Percentiles rank a stretch among this genome's conserved stretches.
Evolutionary conservation across 2,329 filamentous ascomycete genomes (phyloP).

Genomic region (Exophiala oligosperma): DNA sequence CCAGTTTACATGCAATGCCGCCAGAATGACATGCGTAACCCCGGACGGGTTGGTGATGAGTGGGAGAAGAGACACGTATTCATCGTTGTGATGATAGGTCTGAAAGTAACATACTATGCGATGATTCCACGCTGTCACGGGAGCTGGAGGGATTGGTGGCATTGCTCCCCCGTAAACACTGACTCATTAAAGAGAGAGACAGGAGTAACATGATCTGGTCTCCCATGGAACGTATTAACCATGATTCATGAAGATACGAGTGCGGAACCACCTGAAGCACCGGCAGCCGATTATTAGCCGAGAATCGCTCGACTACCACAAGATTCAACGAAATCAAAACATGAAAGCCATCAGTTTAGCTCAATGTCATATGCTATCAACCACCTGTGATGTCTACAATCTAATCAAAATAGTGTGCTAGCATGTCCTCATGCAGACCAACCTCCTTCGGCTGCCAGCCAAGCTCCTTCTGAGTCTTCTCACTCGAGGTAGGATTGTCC

Average conservation of each 20-base stretch:
- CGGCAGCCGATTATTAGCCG: neutral
- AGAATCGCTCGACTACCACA: no score
- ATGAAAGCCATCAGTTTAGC: no score
- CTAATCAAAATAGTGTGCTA: conserved; percentile 25
- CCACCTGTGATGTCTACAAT: no score
- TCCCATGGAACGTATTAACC: no score
- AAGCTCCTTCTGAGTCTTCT: conserved; percentile 37
- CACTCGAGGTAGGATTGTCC: conserved; percentile 38
- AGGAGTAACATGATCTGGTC: no score
- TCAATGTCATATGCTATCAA: no score
- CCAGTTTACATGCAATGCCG: conserved; percentile 79
- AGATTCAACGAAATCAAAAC: no score
- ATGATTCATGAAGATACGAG: no score
- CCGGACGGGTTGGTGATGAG: conserved; percentile 57
- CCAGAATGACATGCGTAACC: conserved; percentile 80
- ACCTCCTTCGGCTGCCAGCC: conserved; percentile 36
- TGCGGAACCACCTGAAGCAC: no score
- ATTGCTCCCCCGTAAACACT: conserved; percentile 27
- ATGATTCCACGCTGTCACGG: conserved; percentile 29
- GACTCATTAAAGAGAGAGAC: neutral
- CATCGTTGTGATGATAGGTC: conserved; percentile 59
- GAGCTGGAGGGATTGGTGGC: conserved; percentile 37
- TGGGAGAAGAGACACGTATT: conserved; percentile 61
- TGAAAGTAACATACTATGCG: conserved; percentile 60
- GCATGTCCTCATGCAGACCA: conserved; percentile 35